A percentile compares a stretch with the other conserved stretches of the same genome.
phyloP scores from a whole-genome alignment of 2,329 filamentous ascomycete genomes.

The Fusarium sp. region DNA sequence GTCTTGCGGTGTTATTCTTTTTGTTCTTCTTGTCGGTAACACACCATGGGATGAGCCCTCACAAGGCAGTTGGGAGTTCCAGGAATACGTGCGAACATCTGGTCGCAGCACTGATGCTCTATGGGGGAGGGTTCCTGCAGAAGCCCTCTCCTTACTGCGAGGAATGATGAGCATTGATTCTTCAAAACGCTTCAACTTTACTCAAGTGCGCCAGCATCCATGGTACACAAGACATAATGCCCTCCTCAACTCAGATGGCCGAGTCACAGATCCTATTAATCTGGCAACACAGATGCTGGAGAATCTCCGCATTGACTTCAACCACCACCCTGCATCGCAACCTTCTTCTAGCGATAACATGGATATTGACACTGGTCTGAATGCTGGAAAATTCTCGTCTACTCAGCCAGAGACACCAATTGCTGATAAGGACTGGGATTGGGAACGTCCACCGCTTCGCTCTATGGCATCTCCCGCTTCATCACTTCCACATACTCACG shows the following conservation, averaged over 20 bases:
- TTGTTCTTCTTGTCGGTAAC: conserved; percentile 94
- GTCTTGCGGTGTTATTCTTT: conserved; percentile 98
- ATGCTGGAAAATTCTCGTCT: conserved; percentile 71
- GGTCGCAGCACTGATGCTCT: conserved; percentile 87
- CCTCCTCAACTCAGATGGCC: conserved; percentile 80
- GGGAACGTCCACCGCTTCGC: conserved; percentile 79
- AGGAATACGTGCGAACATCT: conserved; percentile 83
- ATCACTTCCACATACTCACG: conserved; percentile 50
- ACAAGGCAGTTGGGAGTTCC: conserved; percentile 86
- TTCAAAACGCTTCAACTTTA: conserved; percentile 81
- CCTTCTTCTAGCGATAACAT: conserved; percentile 66
- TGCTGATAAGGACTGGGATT: conserved; percentile 83
- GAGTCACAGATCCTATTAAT: conserved; percentile 80
- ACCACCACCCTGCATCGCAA: conserved; percentile 70
- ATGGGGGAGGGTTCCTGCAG: conserved; percentile 81
- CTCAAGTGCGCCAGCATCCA: conserved; percentile 88
- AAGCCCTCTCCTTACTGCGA: conserved; percentile 83
- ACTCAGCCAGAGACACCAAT: conserved; percentile 87
- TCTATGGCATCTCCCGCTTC: conserved; percentile 59
- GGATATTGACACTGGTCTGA: conserved; percentile 72
- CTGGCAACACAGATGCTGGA: conserved; percentile 97
- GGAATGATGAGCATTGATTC: conserved; percentile 93
- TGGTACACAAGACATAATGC: conserved; percentile 92
- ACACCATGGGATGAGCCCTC: conserved; percentile 98
- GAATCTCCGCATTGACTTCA: conserved; percentile 89